A percentile compares a stretch with the other conserved stretches of the same genome.
phyloP scores from a whole-genome alignment of 2,329 filamentous ascomycete genomes.

The Pseudopithomyces maydicus region DNA sequence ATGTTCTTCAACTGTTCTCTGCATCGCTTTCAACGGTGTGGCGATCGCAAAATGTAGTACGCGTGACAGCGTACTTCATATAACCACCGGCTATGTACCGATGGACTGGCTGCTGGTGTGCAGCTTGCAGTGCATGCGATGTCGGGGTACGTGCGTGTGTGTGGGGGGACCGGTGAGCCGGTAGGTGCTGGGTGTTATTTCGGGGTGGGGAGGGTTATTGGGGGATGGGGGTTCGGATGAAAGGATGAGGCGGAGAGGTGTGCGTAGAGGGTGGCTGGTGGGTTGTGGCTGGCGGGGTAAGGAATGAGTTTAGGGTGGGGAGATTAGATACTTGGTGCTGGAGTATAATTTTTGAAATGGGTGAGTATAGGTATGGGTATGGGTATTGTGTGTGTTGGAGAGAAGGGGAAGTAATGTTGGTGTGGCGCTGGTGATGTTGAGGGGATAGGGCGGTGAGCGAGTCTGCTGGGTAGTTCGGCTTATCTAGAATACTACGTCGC shows the following conservation, averaged over 20 bases:
- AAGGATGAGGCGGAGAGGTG: background rate
- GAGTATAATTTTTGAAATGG: too few relatives aligned
- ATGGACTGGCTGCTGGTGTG: background rate
- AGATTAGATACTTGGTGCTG: too few relatives aligned
- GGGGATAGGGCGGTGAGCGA: too few relatives aligned
- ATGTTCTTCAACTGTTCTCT: background rate
- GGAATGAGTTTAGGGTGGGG: too few relatives aligned
- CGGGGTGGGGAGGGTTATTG: background rate
- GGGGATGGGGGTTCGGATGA: background rate
- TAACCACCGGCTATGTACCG: background rate
- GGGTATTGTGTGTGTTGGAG: too few relatives aligned
- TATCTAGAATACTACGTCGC: too few relatives aligned
- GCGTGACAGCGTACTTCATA: background rate
- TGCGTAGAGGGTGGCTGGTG: background rate
- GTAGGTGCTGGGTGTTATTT: background rate
- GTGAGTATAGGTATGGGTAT: too few relatives aligned
- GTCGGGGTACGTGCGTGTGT: too few relatives aligned
- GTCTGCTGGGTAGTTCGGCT: too few relatives aligned
- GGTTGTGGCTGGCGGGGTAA: background rate
- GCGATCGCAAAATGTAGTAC: background rate
- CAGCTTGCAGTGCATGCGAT: background rate
- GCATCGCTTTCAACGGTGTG: background rate
- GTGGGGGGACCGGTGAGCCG: background rate
- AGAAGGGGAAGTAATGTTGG: too few relatives aligned
- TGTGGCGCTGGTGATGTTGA: too few relatives aligned